Evolutionary conservation across 805 yeast genomes (phyloP), one percentile per base, ranked within the genome.

Genomic region (Suhomyces sp.): DNA sequence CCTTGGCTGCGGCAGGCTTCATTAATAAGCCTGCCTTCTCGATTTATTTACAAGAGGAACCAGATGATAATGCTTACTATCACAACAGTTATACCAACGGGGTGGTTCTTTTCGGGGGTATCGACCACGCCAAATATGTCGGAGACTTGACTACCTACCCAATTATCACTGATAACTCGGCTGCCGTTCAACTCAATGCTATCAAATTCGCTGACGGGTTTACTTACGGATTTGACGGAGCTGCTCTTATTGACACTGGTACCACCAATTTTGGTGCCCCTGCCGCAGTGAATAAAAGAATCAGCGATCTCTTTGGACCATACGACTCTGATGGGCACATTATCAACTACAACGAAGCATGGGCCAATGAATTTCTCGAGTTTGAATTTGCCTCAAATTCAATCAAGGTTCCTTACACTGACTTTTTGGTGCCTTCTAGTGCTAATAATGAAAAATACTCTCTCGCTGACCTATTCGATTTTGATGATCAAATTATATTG

Each of bases 31-130:
- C 27, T 27, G 47, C 47, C 4, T 31, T 20, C 21, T 45, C 48
- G 6, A 9, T 45, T 12, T 45, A 45, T 15, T 45, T 45, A 21
- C 10, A 17, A 8, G 9, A 17, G 1, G 41, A 37, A 37, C 20
- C 13, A 10, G 8, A 6, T 3, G 31, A 22, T 10, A 29, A 19
- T 3, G 13, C n/a, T 6, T 7, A n/a, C 15, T 2, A 5, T 2
- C n/a, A 2, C 15, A 6, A 15, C 12, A 1, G 4, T 6, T 6
- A 15, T 15, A 35, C 40, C 20, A 35, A 35, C 12, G 41, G 41
- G 6, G 41, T 37, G 5, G 71, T 87, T 17, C 64, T 87, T 46
- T 87, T 87, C 71, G 93, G 93, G 44, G 94, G 85, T 22, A 78
- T 84, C 22, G 93, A 87, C 60, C 81, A 78, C 53, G 76, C 80